Evolutionary conservation across 1,284 basidiomycete species (phyloP).

Genomic region (Melampsora americana): DNA sequence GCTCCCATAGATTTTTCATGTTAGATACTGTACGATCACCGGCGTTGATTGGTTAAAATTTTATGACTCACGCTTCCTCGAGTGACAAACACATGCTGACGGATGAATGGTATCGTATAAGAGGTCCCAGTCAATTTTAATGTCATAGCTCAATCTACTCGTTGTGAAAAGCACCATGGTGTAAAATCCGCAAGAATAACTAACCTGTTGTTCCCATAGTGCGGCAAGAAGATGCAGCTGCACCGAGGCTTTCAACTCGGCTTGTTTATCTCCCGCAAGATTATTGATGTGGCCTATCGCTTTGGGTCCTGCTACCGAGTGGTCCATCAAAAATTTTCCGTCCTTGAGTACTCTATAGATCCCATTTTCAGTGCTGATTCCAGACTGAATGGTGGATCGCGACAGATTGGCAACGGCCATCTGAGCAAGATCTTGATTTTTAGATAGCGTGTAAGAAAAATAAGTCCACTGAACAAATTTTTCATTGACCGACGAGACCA

Average conservation of each 20-base stretch:
- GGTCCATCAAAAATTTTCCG: slow-evolving; percentile 16
- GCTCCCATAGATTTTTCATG: not conserved
- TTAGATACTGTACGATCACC: not conserved
- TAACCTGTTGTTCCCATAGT: slow-evolving; percentile 32
- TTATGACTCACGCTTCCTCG: slow-evolving; percentile 30
- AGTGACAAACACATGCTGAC: slow-evolving; percentile 28
- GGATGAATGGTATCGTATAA: not conserved
- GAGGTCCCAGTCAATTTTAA: not conserved
- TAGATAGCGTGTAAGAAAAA: slow-evolving; percentile 27
- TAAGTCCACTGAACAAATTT: slow-evolving; percentile 18
- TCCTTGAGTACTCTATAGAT: slow-evolving; percentile 30
- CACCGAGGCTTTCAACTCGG: slow-evolving; percentile 28
- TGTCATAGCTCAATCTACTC: not conserved
- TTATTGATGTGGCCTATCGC: slow-evolving; percentile 7
- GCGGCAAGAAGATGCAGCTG: slow-evolving; percentile 39
- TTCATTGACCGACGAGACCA: not conserved
- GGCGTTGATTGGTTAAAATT: not conserved
- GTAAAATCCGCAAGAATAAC: not conserved
- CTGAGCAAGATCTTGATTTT: slow-evolving; percentile 37
- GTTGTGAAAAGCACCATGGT: not conserved
- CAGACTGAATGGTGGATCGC: slow-evolving; percentile 22
- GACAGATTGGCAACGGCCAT: slow-evolving; percentile 36
- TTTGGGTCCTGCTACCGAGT: not conserved
- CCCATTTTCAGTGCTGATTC: slow-evolving; percentile 37
- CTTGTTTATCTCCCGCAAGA: slow-evolving; percentile 23